These are phyloP conservation scores for Trametes pubescens DNA, from an alignment of 1,284 basidiomycete species.

Conservation along the genomic window DNA sequence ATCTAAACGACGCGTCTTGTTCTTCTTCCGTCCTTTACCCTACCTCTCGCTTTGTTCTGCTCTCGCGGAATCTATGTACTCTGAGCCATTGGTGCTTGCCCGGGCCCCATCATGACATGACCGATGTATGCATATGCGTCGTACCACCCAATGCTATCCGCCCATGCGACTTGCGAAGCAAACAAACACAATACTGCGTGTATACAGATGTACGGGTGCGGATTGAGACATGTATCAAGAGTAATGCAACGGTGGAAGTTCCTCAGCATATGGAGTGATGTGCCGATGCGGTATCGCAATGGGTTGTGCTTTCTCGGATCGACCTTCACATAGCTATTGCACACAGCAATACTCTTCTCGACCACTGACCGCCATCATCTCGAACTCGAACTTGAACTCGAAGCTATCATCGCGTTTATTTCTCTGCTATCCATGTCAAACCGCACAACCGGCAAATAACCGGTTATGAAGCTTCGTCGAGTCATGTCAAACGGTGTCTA, in stretches of 20 bases:
- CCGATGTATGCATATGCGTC: slow-evolving; percentile 33
- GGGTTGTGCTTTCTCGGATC: too few species aligned
- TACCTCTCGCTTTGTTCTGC: slow-evolving; percentile 27
- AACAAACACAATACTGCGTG: background rate
- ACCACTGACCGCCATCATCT: too few species aligned
- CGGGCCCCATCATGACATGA: slow-evolving; percentile 31
- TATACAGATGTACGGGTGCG: too few species aligned
- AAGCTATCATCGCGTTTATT: too few species aligned
- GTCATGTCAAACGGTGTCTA: background rate
- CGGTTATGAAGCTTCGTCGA: background rate
- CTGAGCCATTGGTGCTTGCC: slow-evolving; percentile 33
- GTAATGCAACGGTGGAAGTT: too few species aligned
- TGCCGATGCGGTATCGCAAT: too few species aligned
- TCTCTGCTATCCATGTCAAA: too few species aligned
- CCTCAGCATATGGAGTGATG: too few species aligned
- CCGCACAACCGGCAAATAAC: background rate
- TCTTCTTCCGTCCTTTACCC: slow-evolving; percentile 26
- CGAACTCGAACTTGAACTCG: too few species aligned
- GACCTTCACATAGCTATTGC: too few species aligned
- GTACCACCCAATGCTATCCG: slow-evolving; percentile 29
- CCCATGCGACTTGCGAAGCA: slow-evolving; percentile 25
- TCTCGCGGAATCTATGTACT: slow-evolving; percentile 32
- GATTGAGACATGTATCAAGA: too few species aligned
- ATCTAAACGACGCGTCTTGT: slow-evolving; percentile 56
- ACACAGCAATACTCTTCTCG: too few species aligned